Base-by-base conservation (phyloP, 2,329 filamentous ascomycete species). In the Hypomyces rosellus region DNA sequence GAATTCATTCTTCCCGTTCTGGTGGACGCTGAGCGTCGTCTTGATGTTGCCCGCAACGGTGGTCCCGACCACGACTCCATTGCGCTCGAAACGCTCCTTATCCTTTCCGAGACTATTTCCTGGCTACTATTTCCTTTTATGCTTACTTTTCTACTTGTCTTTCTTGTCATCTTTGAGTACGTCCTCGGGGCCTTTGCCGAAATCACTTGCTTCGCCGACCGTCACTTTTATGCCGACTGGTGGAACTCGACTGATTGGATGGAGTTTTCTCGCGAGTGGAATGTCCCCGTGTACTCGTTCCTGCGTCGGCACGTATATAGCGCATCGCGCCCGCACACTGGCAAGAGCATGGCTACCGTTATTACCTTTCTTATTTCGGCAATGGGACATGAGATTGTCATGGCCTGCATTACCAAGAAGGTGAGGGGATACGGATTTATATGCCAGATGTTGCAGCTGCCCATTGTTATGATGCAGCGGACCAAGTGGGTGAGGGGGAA, bases 381-480 rank as follows among this genome's bases (percentile, higher is more conserved):
- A 34, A 65, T 95, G 18, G 90, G 89, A 14, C 93, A 97, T 65
- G 93, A 99, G 69, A 79, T 99, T 51, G 88, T 99, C 61, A 95
- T 99, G 88, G 90, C 88, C 7, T 97, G 92, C 67, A 97, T 99
- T 65, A 96, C 91, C 22, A 92, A 96, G 75, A 97, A 99, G 73
- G 76, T 97, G 42, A 76, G 93, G 36, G 93, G 93, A 12, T 99
- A 97, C 64, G 93, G 92, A 9, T 95, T 96, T 65, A 63, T 95
- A 16, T 87, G 89, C 55, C 93, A 96, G 83, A 97, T 99, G 93
- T 72, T 95, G 55, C 93, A 99, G 74, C 78, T 97, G 59, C 93
- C 93, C 1, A 93, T 97, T 58, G 88, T 97, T n/a, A 82, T 91
- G 67, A 73, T 97, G 30, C 93, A 97, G 73, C 80, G 88, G 55